Evolutionary conservation across 2,329 filamentous ascomycete species (phyloP), one percentile per base, ranked within the genome.

Genomic region (Alternaria angustiovoidea): DNA sequence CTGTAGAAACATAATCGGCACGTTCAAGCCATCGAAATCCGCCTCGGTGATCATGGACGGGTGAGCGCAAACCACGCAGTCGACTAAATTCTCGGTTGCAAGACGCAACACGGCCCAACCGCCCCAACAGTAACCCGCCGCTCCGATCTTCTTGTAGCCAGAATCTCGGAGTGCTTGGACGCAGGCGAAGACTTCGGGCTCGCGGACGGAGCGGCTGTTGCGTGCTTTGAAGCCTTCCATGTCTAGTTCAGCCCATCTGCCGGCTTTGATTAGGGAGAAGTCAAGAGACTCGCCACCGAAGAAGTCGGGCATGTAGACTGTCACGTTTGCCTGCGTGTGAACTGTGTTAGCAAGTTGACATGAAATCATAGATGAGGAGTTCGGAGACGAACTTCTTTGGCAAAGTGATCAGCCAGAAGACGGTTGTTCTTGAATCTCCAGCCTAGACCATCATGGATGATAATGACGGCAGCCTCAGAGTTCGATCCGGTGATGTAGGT

Each of bases 41-140:
- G 53, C 53, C 12, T 66, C 64, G 1, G 54, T 64, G 1, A 65
- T 42, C 51, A 61, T 60, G 1, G 59, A 58, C 1, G 71, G 71
- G 30, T 73, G 70, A 5, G 55, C 70, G n/a, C 63, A 60, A 2
- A 70, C 59, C 7, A 73, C 65, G 12, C 63, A 65, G 41, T 74
- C 71, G 3, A 71, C 69, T 4, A 72, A 54, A 2, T 48, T 44
- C 28, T 41, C 48, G 2, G 62, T 53, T 2, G 69, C 71, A 6
- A 74, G 61, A 9, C 61, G 57, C 36, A 72, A 61, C 2, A 66
- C 62, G 9, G 57, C 64, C 70, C 69, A 74, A 5, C 80, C 81
- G 16, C 81, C 81, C 73, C 76, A 83, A 69, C 81, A 82, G 66
- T 82, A 82, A 1, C 81, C 81, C 32, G 82, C 72, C 2, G 75